A percentile compares a stretch with the other conserved stretches of the same genome.
Evolutionary conservation across 1,139 yeast species (phyloP).

Genomic region (Pichia kudriavzevii): DNA sequence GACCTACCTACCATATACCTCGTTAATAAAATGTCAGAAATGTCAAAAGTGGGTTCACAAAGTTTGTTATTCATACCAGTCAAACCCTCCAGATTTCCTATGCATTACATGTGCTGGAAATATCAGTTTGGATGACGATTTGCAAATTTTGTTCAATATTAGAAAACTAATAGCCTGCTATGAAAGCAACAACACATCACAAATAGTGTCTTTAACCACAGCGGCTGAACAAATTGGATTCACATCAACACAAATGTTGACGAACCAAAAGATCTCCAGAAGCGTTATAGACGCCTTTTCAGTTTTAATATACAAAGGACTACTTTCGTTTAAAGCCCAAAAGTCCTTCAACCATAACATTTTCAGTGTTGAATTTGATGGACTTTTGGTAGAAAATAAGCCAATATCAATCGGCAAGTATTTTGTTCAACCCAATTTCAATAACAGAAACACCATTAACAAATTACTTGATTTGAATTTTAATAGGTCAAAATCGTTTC

Average conservation of each 20-base stretch:
- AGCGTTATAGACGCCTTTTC: constrained; percentile 15
- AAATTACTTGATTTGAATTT: constrained; percentile 11
- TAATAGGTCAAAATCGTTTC: too few species aligned
- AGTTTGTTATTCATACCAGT: constrained; percentile 14
- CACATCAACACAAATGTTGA: neutral
- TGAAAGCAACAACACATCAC: constrained; percentile 1
- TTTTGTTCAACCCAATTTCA: too few species aligned
- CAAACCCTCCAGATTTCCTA: constrained; percentile 5
- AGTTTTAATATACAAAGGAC: constrained; percentile 15
- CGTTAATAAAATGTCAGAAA: constrained; percentile 13
- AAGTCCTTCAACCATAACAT: constrained; percentile 11
- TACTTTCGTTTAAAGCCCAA: constrained; percentile 12
- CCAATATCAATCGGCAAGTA: constrained; percentile 15
- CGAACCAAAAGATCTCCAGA: constrained; percentile 1
- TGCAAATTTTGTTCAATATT: constrained; percentile 15
- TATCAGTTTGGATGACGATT: constrained; percentile 7
- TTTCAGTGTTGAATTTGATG: constrained; percentile 14
- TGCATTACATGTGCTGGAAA: constrained; percentile 11
- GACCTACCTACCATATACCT: constrained; percentile 10
- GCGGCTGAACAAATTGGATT: constrained; percentile 7
- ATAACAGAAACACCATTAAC: constrained; percentile 3
- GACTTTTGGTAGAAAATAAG: constrained; percentile 14
- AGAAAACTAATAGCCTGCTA: constrained; percentile 17
- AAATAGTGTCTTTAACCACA: constrained; percentile 3
- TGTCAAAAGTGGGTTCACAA: constrained; percentile 16